These are phyloP conservation scores for Monosporozyma servazzii DNA, from an alignment of 805 yeast genomes.

Conservation along the genomic window DNA sequence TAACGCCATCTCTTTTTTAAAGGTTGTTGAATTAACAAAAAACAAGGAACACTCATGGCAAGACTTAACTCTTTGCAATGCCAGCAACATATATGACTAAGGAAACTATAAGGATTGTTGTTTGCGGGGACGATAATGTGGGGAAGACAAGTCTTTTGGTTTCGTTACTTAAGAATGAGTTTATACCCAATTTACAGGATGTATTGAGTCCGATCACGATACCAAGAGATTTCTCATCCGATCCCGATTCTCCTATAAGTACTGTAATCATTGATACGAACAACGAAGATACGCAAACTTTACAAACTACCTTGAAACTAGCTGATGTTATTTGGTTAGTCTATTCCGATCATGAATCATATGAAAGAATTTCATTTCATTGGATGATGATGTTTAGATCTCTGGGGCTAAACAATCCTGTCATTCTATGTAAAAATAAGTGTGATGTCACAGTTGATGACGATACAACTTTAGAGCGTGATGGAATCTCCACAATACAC, in stretches of 20 bases:
- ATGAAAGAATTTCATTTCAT: slow-evolving; percentile 80
- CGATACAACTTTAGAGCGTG: slow-evolving; percentile 5
- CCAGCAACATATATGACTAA: slow-evolving; percentile 23
- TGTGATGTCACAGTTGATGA: slow-evolving; percentile 34
- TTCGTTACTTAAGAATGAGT: slow-evolving; percentile 71
- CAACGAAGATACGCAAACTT: slow-evolving; percentile 47
- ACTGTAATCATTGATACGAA: slow-evolving; percentile 77
- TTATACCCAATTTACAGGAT: slow-evolving; percentile 65
- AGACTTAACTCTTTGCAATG: neutral
- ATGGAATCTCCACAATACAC: slow-evolving; percentile 5
- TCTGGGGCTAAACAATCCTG: slow-evolving; percentile 87
- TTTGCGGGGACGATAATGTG: slow-evolving; percentile 91
- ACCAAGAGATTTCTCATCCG: slow-evolving; percentile 59
- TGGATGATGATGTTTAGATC: slow-evolving; percentile 94
- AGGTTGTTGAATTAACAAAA: neutral
- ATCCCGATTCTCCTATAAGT: slow-evolving; percentile 45
- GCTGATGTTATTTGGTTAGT: slow-evolving; percentile 94
- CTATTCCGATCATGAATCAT: slow-evolving; percentile 88
- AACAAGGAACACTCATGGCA: too few species aligned
- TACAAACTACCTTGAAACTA: slow-evolving; percentile 66
- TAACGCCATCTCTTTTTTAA: neutral
- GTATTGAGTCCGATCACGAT: slow-evolving; percentile 78
- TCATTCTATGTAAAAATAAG: slow-evolving; percentile 84
- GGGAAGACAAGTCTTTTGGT: slow-evolving; percentile 78
- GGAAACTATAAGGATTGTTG: slow-evolving; percentile 66